phyloP scores from a whole-genome alignment of 225 moss, liverwort and hornwort species.

The Antitrichia curtipendula region DNA sequence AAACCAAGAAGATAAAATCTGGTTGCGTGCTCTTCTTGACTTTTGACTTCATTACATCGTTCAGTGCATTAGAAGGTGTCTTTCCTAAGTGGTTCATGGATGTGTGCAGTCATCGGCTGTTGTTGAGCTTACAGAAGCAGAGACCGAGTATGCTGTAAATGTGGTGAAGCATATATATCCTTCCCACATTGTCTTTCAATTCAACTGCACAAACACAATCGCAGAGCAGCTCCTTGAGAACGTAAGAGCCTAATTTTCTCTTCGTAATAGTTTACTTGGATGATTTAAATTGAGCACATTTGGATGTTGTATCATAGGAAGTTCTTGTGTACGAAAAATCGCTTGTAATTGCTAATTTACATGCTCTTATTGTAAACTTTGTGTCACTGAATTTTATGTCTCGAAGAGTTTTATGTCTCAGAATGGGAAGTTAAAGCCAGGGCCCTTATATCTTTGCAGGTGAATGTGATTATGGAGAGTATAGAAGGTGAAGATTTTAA shows the following conservation, averaged over 20 bases:
- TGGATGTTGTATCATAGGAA: not conserved
- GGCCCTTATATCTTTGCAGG: constrained; percentile 15
- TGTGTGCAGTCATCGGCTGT: constrained; percentile 62
- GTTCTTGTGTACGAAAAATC: not conserved
- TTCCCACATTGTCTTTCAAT: constrained; percentile 65
- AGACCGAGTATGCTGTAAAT: constrained; percentile 76
- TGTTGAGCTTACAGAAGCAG: constrained; percentile 87
- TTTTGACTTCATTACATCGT: not conserved
- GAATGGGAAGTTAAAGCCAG: not conserved
- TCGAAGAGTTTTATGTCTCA: not conserved
- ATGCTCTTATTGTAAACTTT: not conserved
- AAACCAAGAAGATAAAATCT: not conserved
- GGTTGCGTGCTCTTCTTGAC: not conserved
- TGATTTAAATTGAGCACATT: not conserved
- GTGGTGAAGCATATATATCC: constrained; percentile 86
- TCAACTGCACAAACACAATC: constrained; percentile 89
- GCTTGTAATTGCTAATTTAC: not conserved
- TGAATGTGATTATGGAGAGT: constrained; percentile 60
- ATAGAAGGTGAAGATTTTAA: constrained; percentile 54
- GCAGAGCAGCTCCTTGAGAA: constrained; percentile 61
- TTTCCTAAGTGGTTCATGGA: not conserved
- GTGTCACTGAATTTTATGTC: not conserved
- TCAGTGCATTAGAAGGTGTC: not conserved
- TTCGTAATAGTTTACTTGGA: not conserved
- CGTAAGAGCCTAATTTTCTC: constrained; percentile 17